Base-by-base conservation (phyloP, 768 basidiomycete species). In the Lentinula sp. region DNA sequence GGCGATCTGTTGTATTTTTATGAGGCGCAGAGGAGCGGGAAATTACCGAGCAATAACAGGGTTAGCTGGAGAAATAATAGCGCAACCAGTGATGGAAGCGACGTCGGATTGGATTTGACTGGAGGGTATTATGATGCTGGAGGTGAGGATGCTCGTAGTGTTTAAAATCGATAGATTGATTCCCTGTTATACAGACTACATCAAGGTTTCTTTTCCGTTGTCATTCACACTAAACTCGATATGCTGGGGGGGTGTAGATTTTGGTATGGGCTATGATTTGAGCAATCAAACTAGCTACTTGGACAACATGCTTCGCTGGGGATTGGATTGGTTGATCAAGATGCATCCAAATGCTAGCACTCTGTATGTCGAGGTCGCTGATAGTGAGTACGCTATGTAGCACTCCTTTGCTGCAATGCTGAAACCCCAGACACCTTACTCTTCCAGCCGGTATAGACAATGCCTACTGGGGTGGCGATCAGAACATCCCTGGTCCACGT, bases 81-180 rank as follows among this genome's bases (percentile, higher is more conserved):
- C 67, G 83, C 85, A 16, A 66, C 87, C 23, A 74, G 84, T 39
- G 95, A 98, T 72, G 95, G 94, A 13, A 72, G 77, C 61, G 88
- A 93, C 64, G 86, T 79, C 37, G 79, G 80, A 5, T 67, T 93
- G 15, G 90, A 98, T 70, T 74, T 97, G 57, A 85, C 80, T 36
- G 81, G 81, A 46, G 95, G 95, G 6, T 96, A 88, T 70, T 95
- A 92, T 69, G 95, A 96, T 78, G 93, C 95, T 62, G 94, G 94
- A 77, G 91, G 91, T 90, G 9, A 67, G 48, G 20, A 18, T 36
- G 5, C 33, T 18, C 3, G 41, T 36, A 57, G 33, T 41, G 36
- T 56, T 57, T 59, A 7, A 28, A 7, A 28, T 63, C 33, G 61
- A 36, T 42, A 8, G 8, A 10, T 20, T n/a, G 4, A 18, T 33